Evolutionary conservation across 192 early-diverging fungal species (phyloP), one percentile per base, ranked within the genome.

Genomic region (Phlyctochytrium arcticum): DNA sequence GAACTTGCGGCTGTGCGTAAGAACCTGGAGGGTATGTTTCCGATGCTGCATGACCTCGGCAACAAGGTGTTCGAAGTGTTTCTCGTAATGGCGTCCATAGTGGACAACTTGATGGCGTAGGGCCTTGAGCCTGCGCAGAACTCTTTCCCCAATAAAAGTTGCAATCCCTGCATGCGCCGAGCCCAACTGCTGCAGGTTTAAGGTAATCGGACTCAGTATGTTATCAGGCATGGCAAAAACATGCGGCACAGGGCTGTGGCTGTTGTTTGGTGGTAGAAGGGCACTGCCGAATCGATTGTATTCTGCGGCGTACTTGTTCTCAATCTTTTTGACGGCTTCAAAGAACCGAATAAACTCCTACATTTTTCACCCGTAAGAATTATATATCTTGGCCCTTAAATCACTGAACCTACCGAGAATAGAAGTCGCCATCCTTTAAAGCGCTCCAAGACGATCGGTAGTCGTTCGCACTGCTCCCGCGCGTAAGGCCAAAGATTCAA

Each of bases 401-500:
- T 12, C 12, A 44, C 21, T 12, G 39, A 44, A 2, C 21, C 39
- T 53, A 53, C 50, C 5, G 19, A 26, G 17, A 53, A 53, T 30
- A 30, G 17, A 8, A 53, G 19, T 17, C 29, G 15, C 50, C 50
- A 53, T 17, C 24, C 50, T 53, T 30, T 53, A 19, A 53, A 29
- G 15, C 50, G 19, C 30, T 53, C 50, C 19, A 53, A 27, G 29
- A 53, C 50, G 29, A 53, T 53, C 15, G 50, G 50, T 15, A 53
- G 17, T 5, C 50, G 50, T 17, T 53, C 50, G 29, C 19, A 53
- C 29, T 53, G 50, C 30, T 53, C 50, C 29, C 24, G 24, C 15
- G 50, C 50, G 50, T 53, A 53, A 19, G 50, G 50, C 50, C 50
- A 53, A 15, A 53, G 30, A 15, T 53, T 27, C 15, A 53, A 53